Evolutionary conservation across 495 filamentous ascomycete genomes (phyloP).

Genomic region (Penicillium waksmanii): DNA sequence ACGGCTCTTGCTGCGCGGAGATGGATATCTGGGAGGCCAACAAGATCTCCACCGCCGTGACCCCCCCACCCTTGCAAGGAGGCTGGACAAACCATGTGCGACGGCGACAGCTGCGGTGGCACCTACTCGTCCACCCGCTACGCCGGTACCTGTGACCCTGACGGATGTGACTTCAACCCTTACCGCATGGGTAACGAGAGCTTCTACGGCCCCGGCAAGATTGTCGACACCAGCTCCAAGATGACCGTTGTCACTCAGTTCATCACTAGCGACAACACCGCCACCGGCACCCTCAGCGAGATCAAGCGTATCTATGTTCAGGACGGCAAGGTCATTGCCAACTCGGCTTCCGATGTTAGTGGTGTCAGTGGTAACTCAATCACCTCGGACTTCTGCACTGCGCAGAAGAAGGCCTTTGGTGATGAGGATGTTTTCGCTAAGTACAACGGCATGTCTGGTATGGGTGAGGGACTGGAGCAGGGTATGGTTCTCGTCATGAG

Average conservation of each 20-base stretch:
- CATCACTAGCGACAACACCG: slow-evolving; percentile 58
- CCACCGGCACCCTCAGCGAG: slow-evolving; percentile 58
- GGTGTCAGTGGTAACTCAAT: slow-evolving; percentile 60
- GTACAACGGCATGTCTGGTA: slow-evolving; percentile 62
- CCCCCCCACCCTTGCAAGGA: slow-evolving; percentile 68
- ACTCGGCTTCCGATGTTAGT: slow-evolving; percentile 56
- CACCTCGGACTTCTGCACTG: slow-evolving; percentile 62
- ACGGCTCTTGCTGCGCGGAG: slow-evolving; percentile 72
- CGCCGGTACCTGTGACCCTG: slow-evolving; percentile 68
- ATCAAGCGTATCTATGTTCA: slow-evolving; percentile 77
- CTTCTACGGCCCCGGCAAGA: slow-evolving; percentile 66
- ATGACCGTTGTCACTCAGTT: slow-evolving; percentile 77
- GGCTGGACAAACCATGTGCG: slow-evolving; percentile 60
- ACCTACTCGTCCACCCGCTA: slow-evolving; percentile 47
- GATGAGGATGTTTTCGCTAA: slow-evolving; percentile 60
- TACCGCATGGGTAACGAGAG: slow-evolving; percentile 64
- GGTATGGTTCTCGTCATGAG: slow-evolving; percentile 78
- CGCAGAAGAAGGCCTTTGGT: slow-evolving; percentile 63
- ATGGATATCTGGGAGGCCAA: slow-evolving; percentile 79
- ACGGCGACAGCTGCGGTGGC: slow-evolving; percentile 58
- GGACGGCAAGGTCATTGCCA: slow-evolving; percentile 63
- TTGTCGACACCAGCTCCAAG: slow-evolving; percentile 62
- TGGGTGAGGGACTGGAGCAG: slow-evolving; percentile 57
- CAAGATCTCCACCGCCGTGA: slow-evolving; percentile 56
- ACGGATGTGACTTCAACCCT: slow-evolving; percentile 80